phyloP scores from a whole-genome alignment of 768 basidiomycete species.

The Boletus rubropictus region DNA sequence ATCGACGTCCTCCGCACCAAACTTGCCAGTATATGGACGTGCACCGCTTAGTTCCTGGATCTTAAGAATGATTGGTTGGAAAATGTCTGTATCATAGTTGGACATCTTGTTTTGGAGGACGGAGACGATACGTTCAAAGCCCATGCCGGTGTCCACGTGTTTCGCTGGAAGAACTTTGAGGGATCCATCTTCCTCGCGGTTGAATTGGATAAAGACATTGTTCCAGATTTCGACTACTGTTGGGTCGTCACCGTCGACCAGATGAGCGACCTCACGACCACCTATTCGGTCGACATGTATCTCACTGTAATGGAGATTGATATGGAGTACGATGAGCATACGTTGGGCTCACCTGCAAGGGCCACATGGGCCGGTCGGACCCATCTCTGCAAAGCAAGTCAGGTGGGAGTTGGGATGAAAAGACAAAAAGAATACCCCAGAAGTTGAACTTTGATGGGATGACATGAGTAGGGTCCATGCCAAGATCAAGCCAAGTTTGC shows the following conservation, averaged over 20 bases:
- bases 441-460: constrained; percentile 97
- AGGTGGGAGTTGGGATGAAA: neutral
- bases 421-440: constrained; percentile 67
- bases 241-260: constrained; percentile 95
- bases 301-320: constrained; percentile 49
- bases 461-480: constrained; percentile 84
- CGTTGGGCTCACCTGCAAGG: constrained; percentile 68
- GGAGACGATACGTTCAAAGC: constrained; percentile 95
- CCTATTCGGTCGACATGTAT: constrained; percentile 97
- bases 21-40: constrained; percentile 81
- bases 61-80: constrained; percentile 79
- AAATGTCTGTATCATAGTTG: constrained; percentile 98
- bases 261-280: constrained; percentile 87
- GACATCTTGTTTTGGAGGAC: constrained; percentile 86
- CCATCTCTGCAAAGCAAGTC: constrained; percentile 73
- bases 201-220: constrained; percentile 99
- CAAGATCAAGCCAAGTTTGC: constrained; percentile 82
- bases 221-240: constrained; percentile 99
- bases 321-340: neutral
- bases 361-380: constrained; percentile 94
- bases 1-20: constrained; percentile 91
- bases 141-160: constrained; percentile 99
- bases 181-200: constrained; percentile 85
- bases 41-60: constrained; percentile 88
- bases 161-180: constrained; percentile 79